Percentiles rank a stretch among this genome's conserved stretches.
Evolutionary conservation across 78 protist genomes (phyloP).

Genomic region (Dictyostelium citrinum): DNA sequence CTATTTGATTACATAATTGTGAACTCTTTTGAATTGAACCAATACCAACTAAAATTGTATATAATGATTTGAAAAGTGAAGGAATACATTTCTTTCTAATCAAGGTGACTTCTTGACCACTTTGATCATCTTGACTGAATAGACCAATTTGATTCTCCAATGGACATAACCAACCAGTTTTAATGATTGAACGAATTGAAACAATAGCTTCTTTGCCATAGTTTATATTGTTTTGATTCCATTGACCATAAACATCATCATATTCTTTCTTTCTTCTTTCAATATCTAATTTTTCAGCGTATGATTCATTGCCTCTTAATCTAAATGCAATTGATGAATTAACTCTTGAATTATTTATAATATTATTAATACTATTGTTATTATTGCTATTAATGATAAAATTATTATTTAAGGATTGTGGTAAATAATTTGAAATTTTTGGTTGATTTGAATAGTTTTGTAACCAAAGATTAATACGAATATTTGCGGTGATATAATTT

Average conservation of each 20-base stretch:
- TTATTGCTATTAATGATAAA: background rate
- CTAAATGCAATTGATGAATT: background rate
- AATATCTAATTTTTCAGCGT: constrained; percentile 32
- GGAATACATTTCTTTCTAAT: constrained; percentile 45
- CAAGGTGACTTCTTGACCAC: background rate
- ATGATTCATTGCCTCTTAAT: constrained; percentile 25
- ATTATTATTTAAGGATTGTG: background rate
- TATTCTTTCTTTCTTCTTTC: constrained; percentile 43
- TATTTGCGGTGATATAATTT: constrained; percentile 7
- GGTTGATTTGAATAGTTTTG: constrained; percentile 59
- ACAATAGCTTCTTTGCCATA: constrained; percentile 29
- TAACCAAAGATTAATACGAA: constrained; percentile 17
- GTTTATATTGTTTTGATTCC: constrained; percentile 49
- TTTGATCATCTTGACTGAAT: constrained; percentile 8
- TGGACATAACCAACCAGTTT: constrained; percentile 64
- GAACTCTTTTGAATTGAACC: constrained; percentile 16
- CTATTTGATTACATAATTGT: background rate
- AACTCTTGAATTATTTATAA: background rate
- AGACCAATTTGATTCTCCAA: constrained; percentile 12
- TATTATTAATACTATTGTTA: background rate
- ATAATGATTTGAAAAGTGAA: constrained; percentile 9
- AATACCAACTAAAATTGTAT: background rate
- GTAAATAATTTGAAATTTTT: constrained; percentile 5
- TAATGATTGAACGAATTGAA: background rate
- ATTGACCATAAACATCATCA: constrained; percentile 28